Percentiles rank a stretch among this genome's conserved stretches.
These are phyloP conservation scores for Solanum microdontum DNA, from an alignment of 257 asterid species.

Conservation along the genomic window DNA sequence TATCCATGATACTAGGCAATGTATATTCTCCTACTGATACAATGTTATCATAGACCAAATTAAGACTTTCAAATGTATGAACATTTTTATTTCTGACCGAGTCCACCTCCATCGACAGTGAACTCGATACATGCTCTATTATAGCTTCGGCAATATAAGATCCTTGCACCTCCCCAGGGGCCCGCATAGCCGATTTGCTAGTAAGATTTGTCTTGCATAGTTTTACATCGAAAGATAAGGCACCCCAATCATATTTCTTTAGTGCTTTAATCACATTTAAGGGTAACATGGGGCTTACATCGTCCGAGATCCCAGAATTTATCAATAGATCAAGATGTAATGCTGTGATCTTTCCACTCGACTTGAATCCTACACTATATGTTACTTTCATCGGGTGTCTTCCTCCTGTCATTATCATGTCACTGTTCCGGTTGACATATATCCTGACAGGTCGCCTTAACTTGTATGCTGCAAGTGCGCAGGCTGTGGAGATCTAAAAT, in stretches of 20 bases:
- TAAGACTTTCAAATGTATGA: slow-evolving; percentile 48
- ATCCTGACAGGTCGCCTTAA: slow-evolving; percentile 55
- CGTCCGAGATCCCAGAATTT: slow-evolving; percentile 44
- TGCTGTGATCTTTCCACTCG: slow-evolving; percentile 63
- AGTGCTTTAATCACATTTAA: slow-evolving; percentile 18
- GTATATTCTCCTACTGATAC: slow-evolving; percentile 36
- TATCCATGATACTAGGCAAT: slow-evolving; percentile 50
- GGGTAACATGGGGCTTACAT: slow-evolving; percentile 50
- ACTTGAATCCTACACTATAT: slow-evolving; percentile 55
- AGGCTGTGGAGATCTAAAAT: slow-evolving; percentile 53
- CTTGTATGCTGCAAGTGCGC: slow-evolving; percentile 75
- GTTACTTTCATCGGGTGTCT: slow-evolving; percentile 73
- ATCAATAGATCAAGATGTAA: slow-evolving; percentile 51
- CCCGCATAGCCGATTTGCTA: slow-evolving; percentile 69
- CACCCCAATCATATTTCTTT: slow-evolving; percentile 64
- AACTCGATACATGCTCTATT: slow-evolving; percentile 47
- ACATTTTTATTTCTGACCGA: slow-evolving; percentile 32
- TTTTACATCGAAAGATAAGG: slow-evolving; percentile 49
- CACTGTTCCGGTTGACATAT: slow-evolving; percentile 48
- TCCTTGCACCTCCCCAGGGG: slow-evolving; percentile 72
- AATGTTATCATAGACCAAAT: slow-evolving; percentile 23
- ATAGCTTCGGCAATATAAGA: slow-evolving; percentile 63
- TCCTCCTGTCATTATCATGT: slow-evolving; percentile 68
- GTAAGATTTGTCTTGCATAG: slow-evolving; percentile 61
- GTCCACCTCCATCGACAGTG: slow-evolving; percentile 43